Base-by-base conservation (phyloP, 2,329 filamentous ascomycete genomes). In the Cercospora sp. region DNA sequence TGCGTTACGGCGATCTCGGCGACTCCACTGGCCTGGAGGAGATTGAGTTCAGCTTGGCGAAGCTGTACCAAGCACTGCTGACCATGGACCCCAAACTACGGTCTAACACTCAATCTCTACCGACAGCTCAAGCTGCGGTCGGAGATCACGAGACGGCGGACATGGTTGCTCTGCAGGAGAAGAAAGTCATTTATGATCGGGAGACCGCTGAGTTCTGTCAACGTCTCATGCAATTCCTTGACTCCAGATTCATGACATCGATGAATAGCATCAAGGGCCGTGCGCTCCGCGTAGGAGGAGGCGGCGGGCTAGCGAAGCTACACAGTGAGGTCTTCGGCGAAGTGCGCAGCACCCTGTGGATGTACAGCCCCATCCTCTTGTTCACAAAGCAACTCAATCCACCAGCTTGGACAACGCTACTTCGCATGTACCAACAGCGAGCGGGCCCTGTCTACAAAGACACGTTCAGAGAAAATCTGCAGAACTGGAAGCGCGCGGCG, bases 141-240 rank as follows among this genome's bases (percentile, higher is more conserved):
- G 69, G 68, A 10, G 91, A 93, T 75, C 93, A 90, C 70, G 92
- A 89, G 69, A 81, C 90, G 60, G 85, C 92, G 36, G 90, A 92
- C 73, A 98, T 99, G 94, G 89, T 92, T 64, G 94, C 96, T 48
- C 88, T 99, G 28, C 92, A 93, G 73, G 93, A 98, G 79, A 97
- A 97, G 86, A 95, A 93, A 79, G 91, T 96, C 70, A 90, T 92
- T 77, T 99, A 97, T 76, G 84, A 90, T 66, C 85, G 88, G 13
- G 92, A 96, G 77, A 93, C 90, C 72, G 82, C 85, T 23, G 81
- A 87, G 63, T 97, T 98, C 77, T 86, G 97, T 75, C 87, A 89
- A 69, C 87, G 94, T 58, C 83, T 97, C 13, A 89, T 91, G 70
- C 89, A 92, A 63, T 94, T 94, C 77, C 91, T 98, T 87, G 87